Conservation (phyloP, 148 eudicot species). For the Diospyros lotus region DNA sequence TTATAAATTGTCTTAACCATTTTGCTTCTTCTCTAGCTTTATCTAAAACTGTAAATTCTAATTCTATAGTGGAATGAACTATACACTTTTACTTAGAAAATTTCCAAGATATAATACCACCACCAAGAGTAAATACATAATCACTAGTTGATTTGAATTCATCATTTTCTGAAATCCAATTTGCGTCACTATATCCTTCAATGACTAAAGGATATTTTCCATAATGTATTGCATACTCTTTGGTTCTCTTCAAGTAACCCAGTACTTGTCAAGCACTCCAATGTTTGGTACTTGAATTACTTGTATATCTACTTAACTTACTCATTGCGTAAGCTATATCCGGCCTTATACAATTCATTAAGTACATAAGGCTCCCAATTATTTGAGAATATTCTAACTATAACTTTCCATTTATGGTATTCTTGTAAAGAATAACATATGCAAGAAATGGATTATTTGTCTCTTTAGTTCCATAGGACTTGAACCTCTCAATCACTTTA, state of each 20-base stretch:
- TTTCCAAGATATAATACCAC: too few relatives aligned
- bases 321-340: background rate
- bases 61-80: slow-evolving; percentile 5
- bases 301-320: background rate
- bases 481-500: too few relatives aligned
- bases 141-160: too few relatives aligned
- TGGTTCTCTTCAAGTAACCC: too few relatives aligned
- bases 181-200: too few relatives aligned
- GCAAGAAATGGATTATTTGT: too few relatives aligned
- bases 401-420: background rate
- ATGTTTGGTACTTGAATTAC: background rate
- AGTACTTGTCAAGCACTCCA: background rate
- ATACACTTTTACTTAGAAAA: too few relatives aligned
- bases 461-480: too few relatives aligned
- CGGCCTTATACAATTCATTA: background rate
- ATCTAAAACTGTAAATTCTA: background rate
- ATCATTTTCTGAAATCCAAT: too few relatives aligned
- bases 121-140: too few relatives aligned
- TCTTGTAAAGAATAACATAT: background rate
- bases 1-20: background rate
- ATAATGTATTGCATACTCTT: too few relatives aligned
- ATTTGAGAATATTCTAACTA: background rate
- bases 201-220: too few relatives aligned
- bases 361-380: background rate
- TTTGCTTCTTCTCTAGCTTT: background rate